Percentiles rank a stretch among this genome's conserved stretches.
Conservation (phyloP, 176 grass and related monocot genomes). For the Oryza glaberrima region DNA sequence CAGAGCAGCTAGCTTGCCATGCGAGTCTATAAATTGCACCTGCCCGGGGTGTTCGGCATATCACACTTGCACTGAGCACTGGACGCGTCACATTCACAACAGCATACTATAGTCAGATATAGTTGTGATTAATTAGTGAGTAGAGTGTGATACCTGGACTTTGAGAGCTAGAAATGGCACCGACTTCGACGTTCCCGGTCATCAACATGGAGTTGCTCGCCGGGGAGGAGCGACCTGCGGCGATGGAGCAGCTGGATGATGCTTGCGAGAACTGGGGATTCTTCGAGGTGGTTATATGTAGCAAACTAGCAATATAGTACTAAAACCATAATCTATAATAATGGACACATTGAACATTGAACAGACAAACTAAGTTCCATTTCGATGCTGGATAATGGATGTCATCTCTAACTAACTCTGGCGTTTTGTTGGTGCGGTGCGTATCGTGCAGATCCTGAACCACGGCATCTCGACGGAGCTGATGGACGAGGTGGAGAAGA, state of each 20-base stretch:
- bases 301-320: not conserved
- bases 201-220: slow-evolving; percentile 74
- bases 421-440: rapidly evolving
- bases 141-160: not conserved
- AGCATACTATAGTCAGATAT: not conserved
- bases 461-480: slow-evolving; percentile 79
- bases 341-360: not conserved
- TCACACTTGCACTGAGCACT: not conserved
- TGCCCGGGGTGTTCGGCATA: not conserved
- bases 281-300: slow-evolving; percentile 63
- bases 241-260: slow-evolving; percentile 69
- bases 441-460: slow-evolving; percentile 56
- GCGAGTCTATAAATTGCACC: slow-evolving; percentile 42
- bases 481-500: slow-evolving; percentile 85
- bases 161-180: slow-evolving; percentile 1
- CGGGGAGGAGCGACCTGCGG: slow-evolving; percentile 48
- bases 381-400: not conserved
- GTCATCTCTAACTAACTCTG: not conserved
- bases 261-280: slow-evolving; percentile 98
- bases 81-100: not conserved
- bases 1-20: not conserved
- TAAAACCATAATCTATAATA: not conserved
- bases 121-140: not conserved
- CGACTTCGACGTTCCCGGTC: slow-evolving; percentile 54
- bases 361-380: not conserved